phyloP scores from a whole-genome alignment of 768 basidiomycete species.

The Daedalea quercina region DNA sequence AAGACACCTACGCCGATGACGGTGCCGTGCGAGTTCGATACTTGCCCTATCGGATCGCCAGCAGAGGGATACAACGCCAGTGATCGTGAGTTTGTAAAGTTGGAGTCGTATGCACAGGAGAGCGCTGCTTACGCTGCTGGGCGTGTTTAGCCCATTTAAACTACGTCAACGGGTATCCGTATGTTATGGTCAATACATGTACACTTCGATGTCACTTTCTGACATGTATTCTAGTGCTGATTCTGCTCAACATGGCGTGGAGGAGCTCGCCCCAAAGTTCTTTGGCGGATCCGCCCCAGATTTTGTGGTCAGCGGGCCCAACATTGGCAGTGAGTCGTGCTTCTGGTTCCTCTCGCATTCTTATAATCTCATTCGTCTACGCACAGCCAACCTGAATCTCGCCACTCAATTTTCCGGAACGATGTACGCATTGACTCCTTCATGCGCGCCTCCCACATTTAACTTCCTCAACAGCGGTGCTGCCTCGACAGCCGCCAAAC shows the following conservation, averaged over 20 bases:
- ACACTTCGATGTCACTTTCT: no score
- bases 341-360: neutral
- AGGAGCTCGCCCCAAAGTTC: constrained; percentile 36
- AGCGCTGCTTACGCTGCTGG: no score
- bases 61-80: constrained; percentile 34
- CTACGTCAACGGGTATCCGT: constrained; percentile 39
- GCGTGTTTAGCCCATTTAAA: constrained; percentile 29
- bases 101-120: no score
- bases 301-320: constrained; percentile 40
- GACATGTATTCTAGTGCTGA: constrained; percentile 17
- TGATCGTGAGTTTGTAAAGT: constrained; percentile 27
- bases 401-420: constrained; percentile 21
- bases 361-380: no score
- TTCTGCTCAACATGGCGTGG: constrained; percentile 32
- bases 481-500: constrained; percentile 38
- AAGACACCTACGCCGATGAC: constrained; percentile 25
- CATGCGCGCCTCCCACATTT: no score
- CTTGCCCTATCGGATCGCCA: constrained; percentile 35
- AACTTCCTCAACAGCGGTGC: constrained; percentile 32
- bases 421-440: constrained; percentile 14
- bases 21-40: constrained; percentile 34
- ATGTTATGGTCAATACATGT: neutral
- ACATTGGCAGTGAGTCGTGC: constrained; percentile 20
- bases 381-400: constrained; percentile 17
- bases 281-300: constrained; percentile 30